These are phyloP conservation scores for Salix dunnii DNA, from an alignment of 345 rosid genomes.

Conservation along the genomic window DNA sequence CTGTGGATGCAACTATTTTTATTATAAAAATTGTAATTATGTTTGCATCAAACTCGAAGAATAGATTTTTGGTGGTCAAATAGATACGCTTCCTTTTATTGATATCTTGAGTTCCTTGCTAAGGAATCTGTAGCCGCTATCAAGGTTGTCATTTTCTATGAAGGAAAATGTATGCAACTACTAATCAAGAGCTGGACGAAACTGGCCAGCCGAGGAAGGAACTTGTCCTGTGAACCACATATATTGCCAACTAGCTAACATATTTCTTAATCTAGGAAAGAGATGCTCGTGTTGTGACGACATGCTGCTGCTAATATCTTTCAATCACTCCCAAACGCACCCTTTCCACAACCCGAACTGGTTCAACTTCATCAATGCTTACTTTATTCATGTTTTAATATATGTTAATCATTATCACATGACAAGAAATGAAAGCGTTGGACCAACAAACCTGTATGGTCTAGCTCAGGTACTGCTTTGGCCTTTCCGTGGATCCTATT, in stretches of 20 bases:
- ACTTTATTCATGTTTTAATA: background rate
- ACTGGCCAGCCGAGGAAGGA: background rate
- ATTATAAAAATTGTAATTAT: too few species aligned
- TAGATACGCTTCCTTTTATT: too few species aligned
- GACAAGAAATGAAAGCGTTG: background rate
- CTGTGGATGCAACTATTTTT: too few species aligned
- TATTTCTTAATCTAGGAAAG: background rate
- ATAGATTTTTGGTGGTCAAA: too few species aligned
- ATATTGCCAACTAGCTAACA: background rate
- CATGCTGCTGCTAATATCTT: background rate
- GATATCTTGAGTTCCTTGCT: background rate
- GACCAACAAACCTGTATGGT: background rate
- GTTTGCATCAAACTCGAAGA: too few species aligned
- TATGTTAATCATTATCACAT: background rate
- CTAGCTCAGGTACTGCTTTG: too few species aligned
- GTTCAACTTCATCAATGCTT: background rate
- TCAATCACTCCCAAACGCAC: background rate
- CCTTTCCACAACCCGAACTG: background rate
- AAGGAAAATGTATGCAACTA: background rate
- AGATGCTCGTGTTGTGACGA: background rate
- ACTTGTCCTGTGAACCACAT: background rate
- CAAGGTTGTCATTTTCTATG: background rate
- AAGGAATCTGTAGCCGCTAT: slow-evolving; percentile 2
- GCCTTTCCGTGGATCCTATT: too few species aligned
- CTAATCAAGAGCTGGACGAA: background rate